Percentiles rank a stretch among this genome's conserved stretches.
Conservation (phyloP, 2,329 filamentous ascomycete species). For the Endoconidiophora laricicola region DNA sequence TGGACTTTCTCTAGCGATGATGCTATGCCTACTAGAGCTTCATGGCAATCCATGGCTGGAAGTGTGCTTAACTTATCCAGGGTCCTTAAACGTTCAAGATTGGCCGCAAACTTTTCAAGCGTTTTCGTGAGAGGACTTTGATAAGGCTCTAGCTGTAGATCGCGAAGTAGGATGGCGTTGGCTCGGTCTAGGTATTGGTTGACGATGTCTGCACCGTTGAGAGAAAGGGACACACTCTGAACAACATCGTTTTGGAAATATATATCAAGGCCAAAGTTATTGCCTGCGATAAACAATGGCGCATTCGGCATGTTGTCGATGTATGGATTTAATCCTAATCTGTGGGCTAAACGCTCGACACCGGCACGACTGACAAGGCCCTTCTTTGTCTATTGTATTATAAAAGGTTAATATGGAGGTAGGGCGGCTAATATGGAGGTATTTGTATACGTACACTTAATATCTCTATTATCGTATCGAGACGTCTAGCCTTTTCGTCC, state of each 20-base stretch:
- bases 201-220: conserved; percentile 29
- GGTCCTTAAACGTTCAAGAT: conserved; percentile 51
- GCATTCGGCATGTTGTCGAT: no score
- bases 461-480: conserved; percentile 33
- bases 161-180: conserved; percentile 45
- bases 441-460: conserved; percentile 27
- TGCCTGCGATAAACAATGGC: conserved; percentile 40
- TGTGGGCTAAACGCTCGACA: conserved; percentile 52
- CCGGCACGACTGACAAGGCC: conserved; percentile 59
- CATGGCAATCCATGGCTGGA: conserved; percentile 57
- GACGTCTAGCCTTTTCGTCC: conserved; percentile 37
- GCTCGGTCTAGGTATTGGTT: conserved; percentile 44
- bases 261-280: no score
- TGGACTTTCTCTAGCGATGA: conserved; percentile 53
- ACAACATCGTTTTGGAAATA: conserved; percentile 39
- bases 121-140: conserved; percentile 53
- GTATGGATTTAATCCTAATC: conserved; percentile 35
- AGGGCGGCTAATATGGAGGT: background rate
- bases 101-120: conserved; percentile 52
- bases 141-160: conserved; percentile 42
- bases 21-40: conserved; percentile 59
- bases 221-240: no score
- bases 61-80: conserved; percentile 56
- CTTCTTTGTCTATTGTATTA: conserved; percentile 25
- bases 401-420: conserved; percentile 10